Percentiles rank a stretch among this genome's conserved stretches.
These are phyloP conservation scores for Ophiostoma montium DNA, from an alignment of 2,329 filamentous ascomycete species.

Conservation along the genomic window DNA sequence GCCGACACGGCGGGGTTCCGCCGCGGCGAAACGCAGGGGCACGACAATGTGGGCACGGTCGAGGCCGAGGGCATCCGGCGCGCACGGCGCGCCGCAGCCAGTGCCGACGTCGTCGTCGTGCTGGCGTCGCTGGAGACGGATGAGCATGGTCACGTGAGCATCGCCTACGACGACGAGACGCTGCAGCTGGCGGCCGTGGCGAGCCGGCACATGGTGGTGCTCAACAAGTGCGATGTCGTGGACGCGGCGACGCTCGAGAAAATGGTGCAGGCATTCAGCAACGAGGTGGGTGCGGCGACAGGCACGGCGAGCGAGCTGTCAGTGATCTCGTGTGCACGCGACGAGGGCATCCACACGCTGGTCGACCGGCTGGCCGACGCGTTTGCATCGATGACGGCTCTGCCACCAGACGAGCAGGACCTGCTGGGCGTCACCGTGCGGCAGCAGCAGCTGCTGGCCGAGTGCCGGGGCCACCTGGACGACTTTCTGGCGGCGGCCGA, in stretches of 20 bases:
- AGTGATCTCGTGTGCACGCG: slow-evolving; percentile 8
- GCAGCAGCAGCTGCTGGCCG: slow-evolving; percentile 65
- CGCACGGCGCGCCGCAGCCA: slow-evolving; percentile 64
- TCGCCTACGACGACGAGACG: slow-evolving; percentile 41
- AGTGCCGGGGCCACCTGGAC: slow-evolving; percentile 58
- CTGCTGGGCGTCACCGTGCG: slow-evolving; percentile 83
- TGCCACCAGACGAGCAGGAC: slow-evolving; percentile 62
- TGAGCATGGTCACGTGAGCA: slow-evolving; percentile 21
- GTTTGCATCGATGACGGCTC: slow-evolving; percentile 57
- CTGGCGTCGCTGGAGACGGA: slow-evolving; percentile 57
- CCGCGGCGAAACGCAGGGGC: not conserved
- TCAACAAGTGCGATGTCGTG: slow-evolving; percentile 47
- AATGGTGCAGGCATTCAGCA: not conserved
- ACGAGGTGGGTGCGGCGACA: not conserved
- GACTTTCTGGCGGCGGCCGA: slow-evolving; percentile 50
- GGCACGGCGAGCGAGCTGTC: slow-evolving; percentile 5
- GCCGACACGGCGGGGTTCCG: slow-evolving; percentile 89
- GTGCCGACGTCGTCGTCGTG: slow-evolving; percentile 75
- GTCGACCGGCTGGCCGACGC: slow-evolving; percentile 54
- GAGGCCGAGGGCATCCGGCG: slow-evolving; percentile 85
- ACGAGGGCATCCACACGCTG: slow-evolving; percentile 43
- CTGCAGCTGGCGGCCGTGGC: slow-evolving; percentile 36
- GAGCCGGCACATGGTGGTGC: slow-evolving; percentile 35
- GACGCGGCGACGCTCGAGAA: slow-evolving; percentile 17
- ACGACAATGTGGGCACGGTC: slow-evolving; percentile 44